A percentile compares a stretch with the other conserved stretches of the same genome.
These are phyloP conservation scores for Apiospora pterosperma DNA, from an alignment of 2,329 filamentous ascomycete species.

Conservation along the genomic window DNA sequence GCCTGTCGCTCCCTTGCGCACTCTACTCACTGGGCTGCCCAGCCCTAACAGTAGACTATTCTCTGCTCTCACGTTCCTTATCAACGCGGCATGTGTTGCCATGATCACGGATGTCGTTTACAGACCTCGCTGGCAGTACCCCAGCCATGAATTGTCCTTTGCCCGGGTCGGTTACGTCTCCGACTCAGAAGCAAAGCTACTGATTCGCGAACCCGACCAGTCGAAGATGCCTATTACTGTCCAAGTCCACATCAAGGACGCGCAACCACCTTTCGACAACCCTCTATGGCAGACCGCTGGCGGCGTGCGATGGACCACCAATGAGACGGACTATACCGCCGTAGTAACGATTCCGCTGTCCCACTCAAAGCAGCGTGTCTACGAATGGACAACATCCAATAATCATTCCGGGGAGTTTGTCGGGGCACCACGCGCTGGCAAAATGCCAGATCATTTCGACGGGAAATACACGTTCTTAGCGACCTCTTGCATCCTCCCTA, in stretches of 20 bases:
- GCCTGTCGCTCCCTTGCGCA: conserved; percentile 54
- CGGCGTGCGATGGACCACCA: conserved; percentile 60
- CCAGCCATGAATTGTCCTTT: conserved; percentile 75
- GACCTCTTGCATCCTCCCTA: conserved; percentile 87
- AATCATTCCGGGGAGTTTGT: conserved; percentile 81
- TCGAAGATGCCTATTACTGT: conserved; percentile 72
- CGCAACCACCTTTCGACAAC: conserved; percentile 49
- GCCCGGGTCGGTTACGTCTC: conserved; percentile 86
- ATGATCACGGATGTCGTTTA: conserved; percentile 77
- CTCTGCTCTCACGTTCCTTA: conserved; percentile 64
- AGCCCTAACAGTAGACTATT: conserved; percentile 64
- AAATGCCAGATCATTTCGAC: conserved; percentile 54
- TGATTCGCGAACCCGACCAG: conserved; percentile 80
- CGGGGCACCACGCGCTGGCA: conserved; percentile 69
- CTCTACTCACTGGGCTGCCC: conserved; percentile 73
- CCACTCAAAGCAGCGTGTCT: conserved; percentile 67
- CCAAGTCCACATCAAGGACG: conserved; percentile 57
- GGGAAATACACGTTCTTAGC: conserved; percentile 86
- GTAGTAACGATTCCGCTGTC: conserved; percentile 62
- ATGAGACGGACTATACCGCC: conserved; percentile 80
- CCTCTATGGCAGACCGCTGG: conserved; percentile 66
- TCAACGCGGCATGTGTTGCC: conserved; percentile 68
- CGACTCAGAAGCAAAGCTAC: conserved; percentile 70
- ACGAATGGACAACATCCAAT: conserved; percentile 83
- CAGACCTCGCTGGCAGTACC: conserved; percentile 66